Evolutionary conservation across 2,329 filamentous ascomycete species (phyloP), one percentile per base, ranked within the genome.

Genomic region (Microdochium nivale): DNA sequence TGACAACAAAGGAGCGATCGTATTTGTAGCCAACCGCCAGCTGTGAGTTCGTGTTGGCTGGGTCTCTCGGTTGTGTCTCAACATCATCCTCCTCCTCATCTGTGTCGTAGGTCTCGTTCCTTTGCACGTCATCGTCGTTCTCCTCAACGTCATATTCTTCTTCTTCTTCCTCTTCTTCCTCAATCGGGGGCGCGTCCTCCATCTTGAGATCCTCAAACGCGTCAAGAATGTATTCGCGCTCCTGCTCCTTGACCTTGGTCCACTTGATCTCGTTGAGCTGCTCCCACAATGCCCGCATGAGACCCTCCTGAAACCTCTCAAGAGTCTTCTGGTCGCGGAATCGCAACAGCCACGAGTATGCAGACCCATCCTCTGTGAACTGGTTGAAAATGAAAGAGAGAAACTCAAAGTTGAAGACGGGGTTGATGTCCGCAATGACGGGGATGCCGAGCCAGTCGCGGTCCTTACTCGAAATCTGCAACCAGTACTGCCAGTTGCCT

Each of bases 331-430:
- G 87, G 58, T 96, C 87, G 61, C 87, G 89, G 74, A 99, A 99
- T 14, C 91, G 85, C 33, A 99, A 74, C 14, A 99, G 79, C 92
- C 94, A 99, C 1, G 94, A 99, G 67, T 91, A 95, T 3, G 94
- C 92, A 1, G 87, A 88, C 2, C 91, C 90, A 67, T 96, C 89
- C 33, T 85, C 79, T 14, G 87, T 81, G 66, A 96, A 97, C 66
- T 96, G 90, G 63, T 99, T 99, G 79, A 99, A 99, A 63, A 99
- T 96, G 67, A 97, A 97, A 0, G 92, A 97, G n/a, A 96, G 77
- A 62, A 92, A 97, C 67, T 99, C 94, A 59, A 96, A 97, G 71
- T 97, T 97, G 76, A 97, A 99, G 21, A 99, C 91, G 0, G 94
- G 94, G 61, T 97, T 97, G 68, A 97, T 90, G 60, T 99, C 94